Conservation (phyloP, 2,329 filamentous ascomycete genomes). For the Aphanocladium album region DNA sequence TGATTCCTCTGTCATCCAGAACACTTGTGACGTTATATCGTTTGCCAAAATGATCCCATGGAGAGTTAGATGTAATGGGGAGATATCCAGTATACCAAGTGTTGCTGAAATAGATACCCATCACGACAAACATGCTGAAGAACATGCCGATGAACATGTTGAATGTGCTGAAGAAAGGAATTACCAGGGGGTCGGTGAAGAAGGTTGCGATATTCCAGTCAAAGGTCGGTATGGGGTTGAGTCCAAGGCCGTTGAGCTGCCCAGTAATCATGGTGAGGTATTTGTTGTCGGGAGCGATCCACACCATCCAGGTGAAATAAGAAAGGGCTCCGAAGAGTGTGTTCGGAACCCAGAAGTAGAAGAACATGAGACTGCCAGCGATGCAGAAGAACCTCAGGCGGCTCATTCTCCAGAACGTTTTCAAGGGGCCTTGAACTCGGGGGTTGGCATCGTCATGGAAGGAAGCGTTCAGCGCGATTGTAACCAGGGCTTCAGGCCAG, state of each 20-base stretch:
- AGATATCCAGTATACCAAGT: slow-evolving; percentile 39
- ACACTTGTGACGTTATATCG: slow-evolving; percentile 29
- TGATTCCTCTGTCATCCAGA: slow-evolving; percentile 31
- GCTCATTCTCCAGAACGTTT: slow-evolving; percentile 26
- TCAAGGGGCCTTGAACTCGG: slow-evolving; percentile 25
- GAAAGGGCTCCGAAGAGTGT: slow-evolving; percentile 42
- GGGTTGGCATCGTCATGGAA: slow-evolving; percentile 16
- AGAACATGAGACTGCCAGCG: slow-evolving; percentile 40
- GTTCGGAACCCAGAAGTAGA: slow-evolving; percentile 48
- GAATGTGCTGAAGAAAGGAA: slow-evolving; percentile 34
- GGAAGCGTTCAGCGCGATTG: slow-evolving; percentile 36
- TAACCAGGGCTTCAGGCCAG: slow-evolving; percentile 45
- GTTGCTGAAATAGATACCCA: slow-evolving; percentile 38
- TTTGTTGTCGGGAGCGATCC: slow-evolving; percentile 40
- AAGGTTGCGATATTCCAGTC: slow-evolving; percentile 35
- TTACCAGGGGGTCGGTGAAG: slow-evolving; percentile 27
- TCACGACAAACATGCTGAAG: slow-evolving; percentile 33
- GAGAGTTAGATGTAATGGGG: slow-evolving; percentile 39
- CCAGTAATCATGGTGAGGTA: slow-evolving; percentile 31
- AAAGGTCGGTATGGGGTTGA: slow-evolving; percentile 34
- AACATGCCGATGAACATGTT: slow-evolving; percentile 32
- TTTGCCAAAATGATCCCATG: slow-evolving; percentile 38
- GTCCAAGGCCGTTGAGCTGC: slow-evolving; percentile 31
- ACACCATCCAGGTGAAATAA: slow-evolving; percentile 46
- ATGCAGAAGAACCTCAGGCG: slow-evolving; percentile 39